A percentile compares a stretch with the other conserved stretches of the same genome.
Conservation (phyloP, 1,139 yeast genomes). For the Yamadazyma triangularis region DNA sequence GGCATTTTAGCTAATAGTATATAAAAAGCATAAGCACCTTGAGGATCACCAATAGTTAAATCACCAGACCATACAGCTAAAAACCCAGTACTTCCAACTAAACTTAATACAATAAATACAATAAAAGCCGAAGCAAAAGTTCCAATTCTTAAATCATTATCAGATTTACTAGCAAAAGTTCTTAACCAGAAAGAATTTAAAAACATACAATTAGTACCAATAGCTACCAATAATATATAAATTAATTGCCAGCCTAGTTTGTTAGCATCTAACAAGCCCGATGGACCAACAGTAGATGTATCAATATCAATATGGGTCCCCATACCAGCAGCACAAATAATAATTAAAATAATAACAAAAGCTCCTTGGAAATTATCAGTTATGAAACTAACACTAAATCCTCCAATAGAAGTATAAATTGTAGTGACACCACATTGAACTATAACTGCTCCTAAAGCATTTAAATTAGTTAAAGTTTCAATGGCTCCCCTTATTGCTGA, state of each 20-base stretch:
- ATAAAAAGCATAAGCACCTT: conserved; percentile 66
- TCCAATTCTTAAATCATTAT: conserved; percentile 73
- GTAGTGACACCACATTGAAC: conserved; percentile 87
- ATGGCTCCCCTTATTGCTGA: conserved; percentile 76
- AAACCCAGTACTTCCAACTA: conserved; percentile 81
- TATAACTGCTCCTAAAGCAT: conserved; percentile 78
- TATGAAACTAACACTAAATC: conserved; percentile 81
- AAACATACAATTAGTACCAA: conserved; percentile 85
- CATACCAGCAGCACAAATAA: conserved; percentile 76
- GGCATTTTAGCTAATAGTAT: conserved; percentile 70
- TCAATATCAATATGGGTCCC: conserved; percentile 76
- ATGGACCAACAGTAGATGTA: conserved; percentile 53
- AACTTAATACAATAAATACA: conserved; percentile 57
- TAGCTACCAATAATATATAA: conserved; percentile 80
- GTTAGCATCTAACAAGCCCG: conserved; percentile 60
- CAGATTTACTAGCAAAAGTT: conserved; percentile 81
- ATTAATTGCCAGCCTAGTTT: conserved; percentile 85
- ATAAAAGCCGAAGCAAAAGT: conserved; percentile 70
- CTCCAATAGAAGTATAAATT: conserved; percentile 84
- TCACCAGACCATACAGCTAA: conserved; percentile 90
- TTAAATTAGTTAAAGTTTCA: conserved; percentile 70
- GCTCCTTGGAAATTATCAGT: conserved; percentile 88
- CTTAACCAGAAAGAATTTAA: conserved; percentile 93
- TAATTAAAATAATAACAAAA: conserved; percentile 59
- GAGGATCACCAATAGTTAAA: conserved; percentile 52